A percentile compares a stretch with the other conserved stretches of the same genome.
Conservation (phyloP, 108 stramenopile genomes). For the Pseudonitzschia pungens region DNA sequence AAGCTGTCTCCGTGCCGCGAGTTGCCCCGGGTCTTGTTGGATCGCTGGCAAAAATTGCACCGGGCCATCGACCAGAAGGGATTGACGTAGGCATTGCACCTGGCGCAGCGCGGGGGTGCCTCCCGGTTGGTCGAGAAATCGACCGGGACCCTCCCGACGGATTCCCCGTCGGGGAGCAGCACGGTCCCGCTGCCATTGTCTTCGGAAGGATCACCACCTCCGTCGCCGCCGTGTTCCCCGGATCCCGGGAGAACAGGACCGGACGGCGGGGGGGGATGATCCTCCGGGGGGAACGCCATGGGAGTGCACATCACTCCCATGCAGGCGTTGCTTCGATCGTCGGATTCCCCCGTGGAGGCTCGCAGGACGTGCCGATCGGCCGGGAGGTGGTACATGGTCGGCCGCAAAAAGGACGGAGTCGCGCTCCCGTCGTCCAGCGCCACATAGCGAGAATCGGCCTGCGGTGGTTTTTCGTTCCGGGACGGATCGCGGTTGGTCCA, state of each 20-base stretch:
- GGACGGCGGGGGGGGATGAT: constrained; percentile 17
- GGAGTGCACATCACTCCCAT: constrained; percentile 67
- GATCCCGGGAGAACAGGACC: background rate
- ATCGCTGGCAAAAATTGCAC: constrained; percentile 61
- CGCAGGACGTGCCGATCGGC: constrained; percentile 41
- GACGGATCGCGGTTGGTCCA: constrained; percentile 14
- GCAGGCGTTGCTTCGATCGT: background rate
- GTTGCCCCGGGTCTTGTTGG: constrained; percentile 24
- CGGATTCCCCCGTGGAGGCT: constrained; percentile 19
- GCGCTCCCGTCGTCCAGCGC: constrained; percentile 62
- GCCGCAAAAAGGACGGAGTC: constrained; percentile 56
- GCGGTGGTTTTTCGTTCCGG: constrained; percentile 40
- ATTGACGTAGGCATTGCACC: constrained; percentile 78
- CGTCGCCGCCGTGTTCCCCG: background rate
- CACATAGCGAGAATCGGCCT: constrained; percentile 58
- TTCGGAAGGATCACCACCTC: background rate
- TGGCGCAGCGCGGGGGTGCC: constrained; percentile 64
- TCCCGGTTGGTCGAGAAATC: constrained; percentile 28
- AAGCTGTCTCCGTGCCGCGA: constrained; percentile 28
- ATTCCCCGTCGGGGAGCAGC: constrained; percentile 13
- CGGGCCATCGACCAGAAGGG: constrained; percentile 53
- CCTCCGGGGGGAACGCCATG: constrained; percentile 37
- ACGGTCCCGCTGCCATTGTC: too few relatives aligned
- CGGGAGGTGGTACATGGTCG: constrained; percentile 63
- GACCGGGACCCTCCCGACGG: constrained; percentile 51